A percentile compares a stretch with the other conserved stretches of the same genome.
Evolutionary conservation across 2,329 filamentous ascomycete genomes (phyloP).

Genomic region (Ophiostoma populinum): DNA sequence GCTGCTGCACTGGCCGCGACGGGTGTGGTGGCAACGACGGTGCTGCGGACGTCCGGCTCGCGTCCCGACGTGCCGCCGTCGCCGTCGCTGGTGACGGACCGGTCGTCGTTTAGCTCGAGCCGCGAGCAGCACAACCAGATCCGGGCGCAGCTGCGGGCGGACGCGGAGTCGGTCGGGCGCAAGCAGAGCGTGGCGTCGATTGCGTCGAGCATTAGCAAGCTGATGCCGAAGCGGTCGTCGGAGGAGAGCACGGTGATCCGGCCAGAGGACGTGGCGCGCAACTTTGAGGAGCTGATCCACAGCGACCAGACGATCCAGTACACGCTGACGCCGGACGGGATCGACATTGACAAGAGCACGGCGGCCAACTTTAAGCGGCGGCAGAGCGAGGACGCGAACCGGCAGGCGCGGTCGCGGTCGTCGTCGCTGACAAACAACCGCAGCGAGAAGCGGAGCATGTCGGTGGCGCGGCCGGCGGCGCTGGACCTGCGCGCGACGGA

Average conservation of each 20-base stretch:
- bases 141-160: slow-evolving; percentile 4
- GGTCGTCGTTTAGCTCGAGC: background rate
- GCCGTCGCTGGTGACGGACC: background rate
- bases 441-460: slow-evolving; percentile 19
- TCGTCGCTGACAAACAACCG: slow-evolving; percentile 26
- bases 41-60: background rate
- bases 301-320: slow-evolving; percentile 72
- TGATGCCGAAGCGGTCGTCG: slow-evolving; percentile 37
- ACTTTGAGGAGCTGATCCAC: slow-evolving; percentile 65
- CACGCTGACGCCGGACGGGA: slow-evolving; percentile 62
- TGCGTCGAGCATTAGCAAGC: slow-evolving; percentile 30
- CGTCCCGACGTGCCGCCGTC: slow-evolving; percentile 4
- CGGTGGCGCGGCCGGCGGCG: slow-evolving; percentile 16
- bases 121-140: slow-evolving; percentile 3
- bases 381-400: slow-evolving; percentile 30
- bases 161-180: slow-evolving; percentile 12
- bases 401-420: slow-evolving; percentile 27
- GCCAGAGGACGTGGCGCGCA: slow-evolving; percentile 42
- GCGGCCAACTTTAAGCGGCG: slow-evolving; percentile 24
- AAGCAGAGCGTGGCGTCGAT: slow-evolving; percentile 28
- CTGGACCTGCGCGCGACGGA: slow-evolving; percentile 15
- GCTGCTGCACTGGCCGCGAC: slow-evolving; percentile 17
- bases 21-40: background rate
- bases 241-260: slow-evolving; percentile 34
- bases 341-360: slow-evolving; percentile 44